A percentile compares a stretch with the other conserved stretches of the same genome.
phyloP scores from a whole-genome alignment of 495 filamentous ascomycete species.

The Bacidia gigantensis region DNA sequence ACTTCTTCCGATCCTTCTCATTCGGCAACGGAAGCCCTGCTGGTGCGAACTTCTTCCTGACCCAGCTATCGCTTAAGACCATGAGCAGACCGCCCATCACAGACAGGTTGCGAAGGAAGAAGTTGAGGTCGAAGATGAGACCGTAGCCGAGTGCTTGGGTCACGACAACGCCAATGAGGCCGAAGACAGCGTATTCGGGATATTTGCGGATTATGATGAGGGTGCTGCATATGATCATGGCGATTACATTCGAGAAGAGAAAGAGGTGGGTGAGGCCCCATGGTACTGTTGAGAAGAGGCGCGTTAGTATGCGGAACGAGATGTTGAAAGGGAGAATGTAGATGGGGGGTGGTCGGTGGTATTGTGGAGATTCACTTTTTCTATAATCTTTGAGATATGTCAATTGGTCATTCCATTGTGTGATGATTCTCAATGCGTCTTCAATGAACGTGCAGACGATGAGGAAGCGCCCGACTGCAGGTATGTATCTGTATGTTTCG shows the following conservation, averaged over 20 bases:
- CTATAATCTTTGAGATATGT: conserved; percentile 85
- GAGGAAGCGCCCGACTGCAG: conserved; percentile 88
- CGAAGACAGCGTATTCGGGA: conserved; percentile 81
- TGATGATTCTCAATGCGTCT: conserved; percentile 88
- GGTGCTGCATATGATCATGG: conserved; percentile 70
- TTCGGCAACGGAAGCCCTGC: conserved; percentile 86
- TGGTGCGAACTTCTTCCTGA: conserved; percentile 92
- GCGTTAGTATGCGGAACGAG: neutral
- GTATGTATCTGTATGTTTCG: conserved; percentile 55
- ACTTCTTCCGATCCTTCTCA: conserved; percentile 99
- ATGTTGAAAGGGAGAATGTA: conserved; percentile 2
- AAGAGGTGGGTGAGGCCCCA: conserved; percentile 85
- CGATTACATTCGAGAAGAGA: conserved; percentile 78
- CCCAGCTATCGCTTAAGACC: conserved; percentile 96
- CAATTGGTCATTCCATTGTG: conserved; percentile 95
- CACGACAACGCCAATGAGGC: conserved; percentile 79
- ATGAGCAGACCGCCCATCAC: conserved; percentile 94
- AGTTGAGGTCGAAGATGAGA: conserved; percentile 97
- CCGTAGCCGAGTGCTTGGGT: conserved; percentile 97
- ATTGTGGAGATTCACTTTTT: conserved; percentile 50
- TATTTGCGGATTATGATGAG: conserved; percentile 84
- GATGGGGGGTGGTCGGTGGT: neutral
- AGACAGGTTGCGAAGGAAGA: conserved; percentile 96
- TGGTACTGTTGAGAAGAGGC: conserved; percentile 46
- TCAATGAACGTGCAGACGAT: conserved; percentile 98